Evolutionary conservation across 148 eudicot species (phyloP).

Genomic region (Rhododendron simsii): DNA sequence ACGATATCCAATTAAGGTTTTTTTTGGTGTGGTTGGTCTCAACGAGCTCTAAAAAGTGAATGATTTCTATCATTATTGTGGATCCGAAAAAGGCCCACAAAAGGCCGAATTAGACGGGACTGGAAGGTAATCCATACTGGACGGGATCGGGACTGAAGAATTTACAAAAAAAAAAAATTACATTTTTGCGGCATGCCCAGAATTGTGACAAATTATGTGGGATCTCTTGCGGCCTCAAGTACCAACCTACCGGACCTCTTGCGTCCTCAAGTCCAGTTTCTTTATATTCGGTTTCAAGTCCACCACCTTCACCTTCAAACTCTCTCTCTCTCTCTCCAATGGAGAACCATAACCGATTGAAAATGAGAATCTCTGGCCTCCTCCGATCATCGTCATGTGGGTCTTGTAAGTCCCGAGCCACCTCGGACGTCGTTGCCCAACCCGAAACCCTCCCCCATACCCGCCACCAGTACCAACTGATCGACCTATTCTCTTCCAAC

Average conservation of each 20-base stretch:
- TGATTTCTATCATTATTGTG: too few relatives aligned
- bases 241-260: too few relatives aligned
- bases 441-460: slow-evolving; percentile 32
- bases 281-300: not conserved
- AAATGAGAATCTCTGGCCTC: slow-evolving; percentile 34
- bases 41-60: too few relatives aligned
- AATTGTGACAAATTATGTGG: too few relatives aligned
- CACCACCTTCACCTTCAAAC: slow-evolving; percentile 13
- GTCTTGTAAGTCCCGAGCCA: slow-evolving; percentile 37
- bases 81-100: too few relatives aligned
- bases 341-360: slow-evolving; percentile 38
- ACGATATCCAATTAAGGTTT: too few relatives aligned
- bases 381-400: slow-evolving; percentile 34
- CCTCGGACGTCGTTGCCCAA: slow-evolving; percentile 35
- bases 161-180: too few relatives aligned
- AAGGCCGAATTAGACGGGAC: too few relatives aligned
- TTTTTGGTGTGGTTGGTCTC: too few relatives aligned
- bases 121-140: too few relatives aligned
- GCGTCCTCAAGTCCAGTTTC: not conserved
- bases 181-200: rapidly evolving
- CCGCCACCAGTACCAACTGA: slow-evolving; percentile 25
- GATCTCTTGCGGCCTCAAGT: too few relatives aligned
- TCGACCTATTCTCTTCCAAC: slow-evolving; percentile 24
- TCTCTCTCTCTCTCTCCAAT: slow-evolving; percentile 18
- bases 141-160: too few relatives aligned